A percentile compares a stretch with the other conserved stretches of the same genome.
phyloP scores from a whole-genome alignment of 345 rosid genomes.

The Triadica sebifera region DNA sequence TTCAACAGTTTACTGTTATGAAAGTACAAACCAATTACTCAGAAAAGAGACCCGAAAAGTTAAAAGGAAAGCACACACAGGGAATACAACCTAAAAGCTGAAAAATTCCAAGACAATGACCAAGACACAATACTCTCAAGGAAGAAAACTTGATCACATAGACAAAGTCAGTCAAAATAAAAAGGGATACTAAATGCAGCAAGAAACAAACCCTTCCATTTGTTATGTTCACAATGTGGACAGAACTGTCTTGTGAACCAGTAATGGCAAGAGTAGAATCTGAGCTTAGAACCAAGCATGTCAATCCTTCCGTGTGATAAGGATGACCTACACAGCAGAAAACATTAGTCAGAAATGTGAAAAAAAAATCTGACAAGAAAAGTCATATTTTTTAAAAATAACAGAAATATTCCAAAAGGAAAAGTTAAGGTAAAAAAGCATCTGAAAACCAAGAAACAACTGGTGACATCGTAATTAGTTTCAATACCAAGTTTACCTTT shows the following conservation, averaged over 20 bases:
- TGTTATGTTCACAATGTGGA: slow-evolving; percentile 72
- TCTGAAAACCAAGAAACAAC: background rate
- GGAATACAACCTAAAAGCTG: background rate
- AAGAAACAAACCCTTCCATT: slow-evolving; percentile 64
- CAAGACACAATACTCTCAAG: background rate
- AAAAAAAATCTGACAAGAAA: background rate
- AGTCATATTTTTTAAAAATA: slow-evolving; percentile 1
- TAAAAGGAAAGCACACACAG: background rate
- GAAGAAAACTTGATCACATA: background rate
- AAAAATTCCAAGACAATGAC: background rate
- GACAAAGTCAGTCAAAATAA: background rate
- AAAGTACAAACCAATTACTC: background rate
- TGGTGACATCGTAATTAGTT: background rate
- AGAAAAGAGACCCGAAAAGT: background rate
- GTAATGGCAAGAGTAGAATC: slow-evolving; percentile 76
- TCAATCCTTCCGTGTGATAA: slow-evolving; percentile 75
- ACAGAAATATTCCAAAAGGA: background rate
- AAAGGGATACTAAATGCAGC: background rate
- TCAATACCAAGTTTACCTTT: too few species aligned
- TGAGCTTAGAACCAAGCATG: slow-evolving; percentile 70
- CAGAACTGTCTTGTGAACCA: slow-evolving; percentile 76
- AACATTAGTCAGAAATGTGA: slow-evolving; percentile 5
- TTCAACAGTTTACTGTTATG: background rate
- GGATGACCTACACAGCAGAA: slow-evolving; percentile 65
- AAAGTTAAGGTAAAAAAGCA: background rate